Conservation (phyloP, 768 basidiomycete genomes). For the Leccinellum rugosiceps region DNA sequence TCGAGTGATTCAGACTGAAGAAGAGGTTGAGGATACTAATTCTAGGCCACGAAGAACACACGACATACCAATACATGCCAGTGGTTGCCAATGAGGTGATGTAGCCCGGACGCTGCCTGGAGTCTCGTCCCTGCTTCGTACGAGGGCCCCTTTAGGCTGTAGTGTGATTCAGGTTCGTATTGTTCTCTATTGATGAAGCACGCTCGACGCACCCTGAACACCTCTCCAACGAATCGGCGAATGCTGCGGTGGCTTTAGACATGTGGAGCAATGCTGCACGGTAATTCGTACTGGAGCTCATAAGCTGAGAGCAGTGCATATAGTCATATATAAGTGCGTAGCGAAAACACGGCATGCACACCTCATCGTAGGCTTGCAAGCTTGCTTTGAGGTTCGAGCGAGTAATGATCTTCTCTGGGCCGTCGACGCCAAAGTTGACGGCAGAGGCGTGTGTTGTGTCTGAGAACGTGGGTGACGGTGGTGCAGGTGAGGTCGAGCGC, state of each 20-base stretch:
- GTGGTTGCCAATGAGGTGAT: conserved; percentile 89
- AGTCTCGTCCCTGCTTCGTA: conserved; percentile 80
- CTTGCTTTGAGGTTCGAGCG: conserved; percentile 74
- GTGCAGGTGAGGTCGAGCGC: conserved; percentile 48
- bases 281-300: conserved; percentile 74
- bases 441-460: conserved; percentile 76
- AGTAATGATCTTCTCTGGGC: conserved; percentile 81
- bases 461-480: conserved; percentile 83
- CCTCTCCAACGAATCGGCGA: conserved; percentile 83
- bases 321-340: not conserved
- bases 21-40: conserved; percentile 4
- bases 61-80: conserved; percentile 82
- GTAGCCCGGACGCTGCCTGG: conserved; percentile 83
- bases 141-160: conserved; percentile 71
- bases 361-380: conserved; percentile 78
- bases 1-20: conserved; percentile 78
- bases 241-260: conserved; percentile 78
- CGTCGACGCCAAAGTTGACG: conserved; percentile 71
- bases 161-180: not conserved
- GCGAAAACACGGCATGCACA: conserved; percentile 35
- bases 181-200: not conserved
- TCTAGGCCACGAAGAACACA: conserved; percentile 5
- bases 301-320: conserved; percentile 51
- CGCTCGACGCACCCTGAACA: conserved; percentile 66
- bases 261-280: conserved; percentile 76